Conservation (phyloP, 106 monocot genomes). For the Narthecium ossifragum region DNA sequence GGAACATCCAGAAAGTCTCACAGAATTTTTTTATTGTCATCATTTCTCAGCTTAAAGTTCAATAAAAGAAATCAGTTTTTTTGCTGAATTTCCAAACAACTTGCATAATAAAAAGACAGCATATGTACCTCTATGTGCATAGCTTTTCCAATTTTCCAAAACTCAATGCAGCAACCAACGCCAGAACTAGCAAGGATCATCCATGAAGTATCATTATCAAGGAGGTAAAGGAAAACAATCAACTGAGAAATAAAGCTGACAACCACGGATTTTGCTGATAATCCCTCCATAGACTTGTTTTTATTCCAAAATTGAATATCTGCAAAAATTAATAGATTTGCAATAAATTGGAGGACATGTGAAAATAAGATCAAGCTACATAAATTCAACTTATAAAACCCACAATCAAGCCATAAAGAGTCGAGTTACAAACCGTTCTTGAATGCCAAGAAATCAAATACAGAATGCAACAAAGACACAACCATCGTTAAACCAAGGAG, state of each 20-base stretch:
- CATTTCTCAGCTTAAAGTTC: no score
- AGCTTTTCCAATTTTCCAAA: constrained; percentile 99
- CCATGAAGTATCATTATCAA: constrained; percentile 99
- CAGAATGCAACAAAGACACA: constrained; percentile 86
- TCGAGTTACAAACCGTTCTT: constrained; percentile 75
- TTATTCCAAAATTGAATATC: constrained; percentile 99
- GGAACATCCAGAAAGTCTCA: no score
- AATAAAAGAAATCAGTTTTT: no score
- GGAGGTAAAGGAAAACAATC: constrained; percentile 93
- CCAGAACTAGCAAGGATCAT: constrained; percentile 99
- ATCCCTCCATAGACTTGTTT: constrained; percentile 98
- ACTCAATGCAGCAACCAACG: constrained; percentile 91
- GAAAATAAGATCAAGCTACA: no score
- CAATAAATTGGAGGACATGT: background rate
- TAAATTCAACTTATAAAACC: background rate
- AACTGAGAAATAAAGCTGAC: constrained; percentile 92
- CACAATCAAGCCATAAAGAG: constrained; percentile 4
- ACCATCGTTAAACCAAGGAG: constrained; percentile 77
- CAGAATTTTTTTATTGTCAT: no score
- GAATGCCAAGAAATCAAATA: constrained; percentile 95
- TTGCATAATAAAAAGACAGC: no score
- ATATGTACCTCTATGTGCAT: constrained; percentile 95
- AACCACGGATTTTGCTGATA: constrained; percentile 97
- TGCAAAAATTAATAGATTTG: constrained; percentile 17
- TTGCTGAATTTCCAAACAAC: no score